Percentiles rank a stretch among this genome's conserved stretches.
These are phyloP conservation scores for Waltergamsia citrina DNA, from an alignment of 2,329 filamentous ascomycete genomes.

Conservation along the genomic window DNA sequence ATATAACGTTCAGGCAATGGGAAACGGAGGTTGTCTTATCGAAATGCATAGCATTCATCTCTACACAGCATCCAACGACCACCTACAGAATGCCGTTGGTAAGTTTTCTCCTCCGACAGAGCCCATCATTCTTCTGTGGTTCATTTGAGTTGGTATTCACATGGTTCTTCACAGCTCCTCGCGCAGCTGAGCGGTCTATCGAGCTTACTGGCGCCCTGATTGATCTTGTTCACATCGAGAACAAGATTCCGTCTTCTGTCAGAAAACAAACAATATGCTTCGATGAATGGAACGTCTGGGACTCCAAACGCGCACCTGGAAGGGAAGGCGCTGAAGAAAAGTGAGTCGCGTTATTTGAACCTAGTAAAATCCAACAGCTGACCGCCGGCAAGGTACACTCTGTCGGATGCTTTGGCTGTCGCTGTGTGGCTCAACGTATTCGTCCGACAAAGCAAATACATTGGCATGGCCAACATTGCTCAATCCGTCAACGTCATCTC, in stretches of 20 bases:
- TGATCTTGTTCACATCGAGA: slow-evolving; percentile 64
- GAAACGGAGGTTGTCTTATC: slow-evolving; percentile 36
- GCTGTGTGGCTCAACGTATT: slow-evolving; percentile 72
- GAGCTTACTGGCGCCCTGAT: slow-evolving; percentile 60
- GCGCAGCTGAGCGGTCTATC: slow-evolving; percentile 67
- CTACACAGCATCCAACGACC: slow-evolving; percentile 54
- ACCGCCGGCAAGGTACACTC: slow-evolving; percentile 40
- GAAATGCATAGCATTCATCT: slow-evolving; percentile 78
- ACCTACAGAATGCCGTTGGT: slow-evolving; percentile 40
- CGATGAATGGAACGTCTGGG: slow-evolving; percentile 83
- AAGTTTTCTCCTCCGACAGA: no score
- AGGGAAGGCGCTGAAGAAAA: slow-evolving; percentile 64
- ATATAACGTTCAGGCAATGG: slow-evolving; percentile 21
- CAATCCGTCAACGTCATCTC: slow-evolving; percentile 72
- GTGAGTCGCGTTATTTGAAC: no score
- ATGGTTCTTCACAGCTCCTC: no score
- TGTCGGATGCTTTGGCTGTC: slow-evolving; percentile 67
- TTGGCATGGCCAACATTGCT: slow-evolving; percentile 74
- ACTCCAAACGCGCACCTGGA: slow-evolving; percentile 60
- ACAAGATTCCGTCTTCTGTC: slow-evolving; percentile 48
- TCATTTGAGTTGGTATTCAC: no score
- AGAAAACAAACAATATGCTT: slow-evolving; percentile 65
- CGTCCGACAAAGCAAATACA: slow-evolving; percentile 57
- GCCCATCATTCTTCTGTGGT: no score
- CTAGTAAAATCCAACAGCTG: no score